These are phyloP conservation scores for Aristolochia contorta DNA, from an alignment of 164 flowering plant species.

Conservation along the genomic window DNA sequence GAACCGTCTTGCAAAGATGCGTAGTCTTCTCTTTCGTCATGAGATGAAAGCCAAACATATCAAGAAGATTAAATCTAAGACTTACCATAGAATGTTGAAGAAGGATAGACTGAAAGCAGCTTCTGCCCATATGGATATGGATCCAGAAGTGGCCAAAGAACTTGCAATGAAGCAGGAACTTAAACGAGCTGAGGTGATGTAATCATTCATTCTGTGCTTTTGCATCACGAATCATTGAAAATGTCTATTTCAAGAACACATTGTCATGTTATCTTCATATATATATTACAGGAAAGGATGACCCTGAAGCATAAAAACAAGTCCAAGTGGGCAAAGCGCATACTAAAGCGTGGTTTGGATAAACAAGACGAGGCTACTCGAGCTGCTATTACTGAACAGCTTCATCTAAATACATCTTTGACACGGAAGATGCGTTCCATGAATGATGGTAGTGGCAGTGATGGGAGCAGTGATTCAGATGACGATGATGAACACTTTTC, in stretches of 20 bases:
- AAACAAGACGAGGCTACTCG: slow-evolving; percentile 85
- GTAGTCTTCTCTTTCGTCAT: slow-evolving; percentile 81
- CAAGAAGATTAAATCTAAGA: slow-evolving; percentile 84
- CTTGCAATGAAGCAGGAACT: slow-evolving; percentile 70
- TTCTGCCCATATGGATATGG: slow-evolving; percentile 31
- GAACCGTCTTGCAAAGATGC: slow-evolving; percentile 75
- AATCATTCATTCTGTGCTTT: slow-evolving; percentile 2
- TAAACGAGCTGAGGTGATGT: slow-evolving; percentile 68
- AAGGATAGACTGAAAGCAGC: slow-evolving; percentile 52
- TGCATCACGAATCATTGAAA: background rate
- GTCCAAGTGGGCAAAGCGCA: slow-evolving; percentile 77
- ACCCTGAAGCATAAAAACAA: slow-evolving; percentile 70
- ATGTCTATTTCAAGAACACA: too few species aligned
- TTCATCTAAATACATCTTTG: slow-evolving; percentile 55
- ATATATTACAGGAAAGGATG: slow-evolving; percentile 65
- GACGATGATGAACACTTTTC: slow-evolving; percentile 33
- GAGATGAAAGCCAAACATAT: slow-evolving; percentile 72
- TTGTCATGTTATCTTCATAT: background rate
- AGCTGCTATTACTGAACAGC: slow-evolving; percentile 79
- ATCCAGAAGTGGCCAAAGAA: slow-evolving; percentile 86
- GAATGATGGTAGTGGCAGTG: slow-evolving; percentile 63
- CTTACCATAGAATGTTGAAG: slow-evolving; percentile 62
- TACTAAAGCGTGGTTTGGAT: slow-evolving; percentile 56
- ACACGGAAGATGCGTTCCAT: slow-evolving; percentile 74
- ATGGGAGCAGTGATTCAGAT: slow-evolving; percentile 53